Evolutionary conservation across 225 moss, liverwort and hornwort genomes (phyloP).

Genomic region (Thuidium tamariscinum): DNA sequence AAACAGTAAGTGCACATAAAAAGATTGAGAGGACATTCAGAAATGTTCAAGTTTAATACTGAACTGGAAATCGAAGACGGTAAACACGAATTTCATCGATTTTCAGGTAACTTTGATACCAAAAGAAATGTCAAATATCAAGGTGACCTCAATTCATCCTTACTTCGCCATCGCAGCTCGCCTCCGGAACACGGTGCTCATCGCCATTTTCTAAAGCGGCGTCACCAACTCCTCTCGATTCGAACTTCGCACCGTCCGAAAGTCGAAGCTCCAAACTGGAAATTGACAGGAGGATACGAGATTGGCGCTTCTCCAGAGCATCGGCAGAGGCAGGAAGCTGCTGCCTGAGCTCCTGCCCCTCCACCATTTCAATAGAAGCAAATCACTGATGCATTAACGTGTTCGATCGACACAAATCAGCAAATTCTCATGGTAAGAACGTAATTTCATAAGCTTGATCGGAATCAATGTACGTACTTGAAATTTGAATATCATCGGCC

Average conservation of each 20-base stretch:
- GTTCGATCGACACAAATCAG: background rate
- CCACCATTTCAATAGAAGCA: constrained; percentile 13
- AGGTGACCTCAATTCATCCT: background rate
- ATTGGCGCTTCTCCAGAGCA: constrained; percentile 30
- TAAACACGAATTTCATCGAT: background rate
- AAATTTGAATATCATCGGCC: background rate
- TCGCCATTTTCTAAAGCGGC: background rate
- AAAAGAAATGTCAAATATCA: background rate
- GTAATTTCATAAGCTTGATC: background rate
- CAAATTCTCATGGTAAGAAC: too few relatives aligned
- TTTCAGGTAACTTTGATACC: background rate
- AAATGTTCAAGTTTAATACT: background rate
- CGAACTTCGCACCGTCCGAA: background rate
- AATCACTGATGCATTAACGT: background rate
- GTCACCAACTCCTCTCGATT: background rate
- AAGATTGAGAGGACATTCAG: background rate
- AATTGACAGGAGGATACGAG: constrained; percentile 16
- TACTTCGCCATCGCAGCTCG: constrained; percentile 4
- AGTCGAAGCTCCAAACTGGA: constrained; percentile 4
- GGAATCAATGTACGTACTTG: background rate
- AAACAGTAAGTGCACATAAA: background rate
- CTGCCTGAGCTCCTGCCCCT: background rate
- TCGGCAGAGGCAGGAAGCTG: background rate
- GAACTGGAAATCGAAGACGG: background rate
- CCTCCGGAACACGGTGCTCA: background rate